A percentile compares a stretch with the other conserved stretches of the same genome.
Evolutionary conservation across 495 filamentous ascomycete genomes (phyloP).

Genomic region (Hypoxylon subgilvum): DNA sequence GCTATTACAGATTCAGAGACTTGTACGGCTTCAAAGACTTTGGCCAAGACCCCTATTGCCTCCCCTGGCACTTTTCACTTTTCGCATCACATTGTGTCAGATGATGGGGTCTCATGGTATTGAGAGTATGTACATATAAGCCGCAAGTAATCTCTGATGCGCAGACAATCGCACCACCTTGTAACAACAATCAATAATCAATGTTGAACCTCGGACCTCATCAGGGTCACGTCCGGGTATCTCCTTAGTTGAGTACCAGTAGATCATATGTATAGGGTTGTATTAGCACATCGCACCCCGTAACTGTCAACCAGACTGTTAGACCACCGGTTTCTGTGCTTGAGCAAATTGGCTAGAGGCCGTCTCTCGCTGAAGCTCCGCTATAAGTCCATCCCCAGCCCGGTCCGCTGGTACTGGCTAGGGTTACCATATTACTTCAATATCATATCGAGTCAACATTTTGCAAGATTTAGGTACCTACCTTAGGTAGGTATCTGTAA

Average conservation of each 20-base stretch:
- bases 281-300: conserved; percentile 19
- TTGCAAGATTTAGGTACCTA: too few species aligned
- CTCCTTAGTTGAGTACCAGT: conserved; percentile 13
- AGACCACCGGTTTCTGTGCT: background rate
- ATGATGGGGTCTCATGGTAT: conserved; percentile 22
- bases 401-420: conserved; percentile 13
- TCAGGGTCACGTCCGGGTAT: conserved; percentile 25
- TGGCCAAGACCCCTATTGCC: background rate
- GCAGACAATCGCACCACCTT: conserved; percentile 8
- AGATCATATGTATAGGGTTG: conserved; percentile 27
- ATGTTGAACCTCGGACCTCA: conserved; percentile 18
- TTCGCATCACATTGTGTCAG: conserved; percentile 6
- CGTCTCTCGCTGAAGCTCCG: conserved; percentile 3
- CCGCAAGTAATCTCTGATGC: conserved; percentile 3
- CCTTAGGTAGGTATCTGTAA: too few species aligned
- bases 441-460: conserved; percentile 16
- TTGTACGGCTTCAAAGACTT: background rate
- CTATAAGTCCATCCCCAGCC: conserved; percentile 11
- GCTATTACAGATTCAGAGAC: too few species aligned
- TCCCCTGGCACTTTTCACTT: conserved; percentile 15
- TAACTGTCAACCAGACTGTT: background rate
- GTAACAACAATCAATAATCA: conserved; percentile 15
- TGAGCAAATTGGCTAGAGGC: conserved; percentile 12
- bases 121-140: conserved; percentile 1
- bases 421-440: conserved; percentile 6